Conservation (phyloP, 495 filamentous ascomycete species). For the Glarea lozoyensis region DNA sequence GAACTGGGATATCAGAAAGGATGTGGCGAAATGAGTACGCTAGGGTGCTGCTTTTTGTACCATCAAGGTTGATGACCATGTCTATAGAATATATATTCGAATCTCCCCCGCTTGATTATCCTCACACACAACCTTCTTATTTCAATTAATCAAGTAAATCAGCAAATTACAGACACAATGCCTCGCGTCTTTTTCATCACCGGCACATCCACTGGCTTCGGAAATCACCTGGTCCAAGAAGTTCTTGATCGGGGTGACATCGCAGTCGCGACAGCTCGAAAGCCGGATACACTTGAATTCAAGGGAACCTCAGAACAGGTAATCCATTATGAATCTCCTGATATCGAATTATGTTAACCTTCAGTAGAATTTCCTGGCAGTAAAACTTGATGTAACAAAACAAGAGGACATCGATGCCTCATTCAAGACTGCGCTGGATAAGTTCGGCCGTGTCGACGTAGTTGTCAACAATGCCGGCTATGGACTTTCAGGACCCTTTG, state of each 20-base stretch:
- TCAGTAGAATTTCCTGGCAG: conserved; percentile 25
- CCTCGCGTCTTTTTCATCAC: too few relatives aligned
- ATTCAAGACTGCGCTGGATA: conserved; percentile 21
- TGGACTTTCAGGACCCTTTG: conserved; percentile 34
- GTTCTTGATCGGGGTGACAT: neutral
- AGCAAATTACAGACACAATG: too few relatives aligned
- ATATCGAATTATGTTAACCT: too few relatives aligned
- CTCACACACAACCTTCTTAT: too few relatives aligned
- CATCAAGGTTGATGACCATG: too few relatives aligned
- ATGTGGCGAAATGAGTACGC: too few relatives aligned
- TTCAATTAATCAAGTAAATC: too few relatives aligned
- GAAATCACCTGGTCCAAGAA: conserved; percentile 19
- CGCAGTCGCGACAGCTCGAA: neutral
- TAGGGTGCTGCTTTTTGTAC: too few relatives aligned
- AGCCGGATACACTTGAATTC: neutral
- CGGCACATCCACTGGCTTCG: conserved; percentile 38
- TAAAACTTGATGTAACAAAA: conserved; percentile 42
- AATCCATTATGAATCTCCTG: too few relatives aligned
- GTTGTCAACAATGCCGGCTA: conserved; percentile 52
- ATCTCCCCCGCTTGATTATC: too few relatives aligned
- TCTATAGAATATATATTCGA: too few relatives aligned
- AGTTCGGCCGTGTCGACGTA: conserved; percentile 42
- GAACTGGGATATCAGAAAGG: too few relatives aligned
- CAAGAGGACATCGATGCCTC: conserved; percentile 33
- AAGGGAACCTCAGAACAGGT: neutral